phyloP scores from a whole-genome alignment of 176 grass and related monocot species.

The Oryza nivara region DNA sequence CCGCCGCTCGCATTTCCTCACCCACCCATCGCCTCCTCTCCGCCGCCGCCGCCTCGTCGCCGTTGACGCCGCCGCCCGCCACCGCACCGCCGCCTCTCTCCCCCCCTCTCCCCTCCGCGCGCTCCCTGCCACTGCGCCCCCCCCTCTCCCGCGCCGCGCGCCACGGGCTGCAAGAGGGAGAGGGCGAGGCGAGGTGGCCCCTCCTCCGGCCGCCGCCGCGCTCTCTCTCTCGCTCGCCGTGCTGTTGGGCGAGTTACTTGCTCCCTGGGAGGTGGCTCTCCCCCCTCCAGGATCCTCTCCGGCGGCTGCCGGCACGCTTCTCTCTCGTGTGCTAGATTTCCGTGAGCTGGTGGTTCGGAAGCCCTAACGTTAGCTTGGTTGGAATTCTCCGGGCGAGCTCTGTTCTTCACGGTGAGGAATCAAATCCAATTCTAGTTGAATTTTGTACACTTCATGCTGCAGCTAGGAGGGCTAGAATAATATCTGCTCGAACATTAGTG shows the following conservation, averaged over 20 bases:
- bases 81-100: no score
- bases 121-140: no score
- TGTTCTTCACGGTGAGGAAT: background rate
- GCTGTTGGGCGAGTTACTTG: background rate
- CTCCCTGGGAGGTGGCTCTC: background rate
- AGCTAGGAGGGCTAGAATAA: background rate
- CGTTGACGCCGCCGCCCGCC: no score
- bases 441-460: background rate
- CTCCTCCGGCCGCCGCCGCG: background rate
- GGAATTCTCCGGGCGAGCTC: background rate
- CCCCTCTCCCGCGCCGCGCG: background rate
- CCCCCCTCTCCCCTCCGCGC: background rate
- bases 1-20: no score
- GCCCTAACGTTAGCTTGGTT: conserved; percentile 4
- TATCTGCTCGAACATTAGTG: background rate
- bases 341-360: background rate
- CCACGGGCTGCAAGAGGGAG: background rate
- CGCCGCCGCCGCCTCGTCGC: no score
- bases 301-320: background rate
- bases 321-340: background rate
- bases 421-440: background rate
- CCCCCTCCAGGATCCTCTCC: background rate
- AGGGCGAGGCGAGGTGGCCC: background rate
- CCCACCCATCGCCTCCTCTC: no score
- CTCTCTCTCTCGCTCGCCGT: background rate